Evolutionary conservation across 495 filamentous ascomycete genomes (phyloP), one percentile per base, ranked within the genome.

Genomic region (Penicillium ucsense): DNA sequence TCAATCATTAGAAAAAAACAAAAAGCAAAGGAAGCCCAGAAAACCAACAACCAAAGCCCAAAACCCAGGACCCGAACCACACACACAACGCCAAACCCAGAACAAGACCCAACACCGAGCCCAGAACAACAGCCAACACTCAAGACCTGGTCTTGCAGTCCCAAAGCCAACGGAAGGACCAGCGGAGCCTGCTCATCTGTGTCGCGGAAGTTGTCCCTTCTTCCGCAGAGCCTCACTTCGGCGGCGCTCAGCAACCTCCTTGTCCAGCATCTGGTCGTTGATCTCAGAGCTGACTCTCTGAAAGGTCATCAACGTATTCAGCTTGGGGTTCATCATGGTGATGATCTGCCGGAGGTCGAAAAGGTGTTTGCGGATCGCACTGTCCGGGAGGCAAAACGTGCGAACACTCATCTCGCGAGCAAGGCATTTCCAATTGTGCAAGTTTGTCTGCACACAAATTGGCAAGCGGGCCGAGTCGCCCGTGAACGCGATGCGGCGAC

Each of bases 331-430:
- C 7, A 82, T 67, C 63, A 82, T 70, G 28, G 76, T 71, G 8
- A 81, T 64, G 30, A 81, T 66, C 50, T 70, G 66, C 7, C 71
- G 65, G 41, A 70, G 69, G 38, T 80, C 78, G 32, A 67, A 64
- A 42, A 80, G 52, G 42, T 79, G 72, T 54, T 80, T 79, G 38
- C 70, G 67, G 45, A 82, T 67, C 9, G 68, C 68, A 35, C 63
- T 69, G 51, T 82, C 77, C 0, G 75, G 70, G 29, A 69, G 54
- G 58, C 77, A 81, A 53, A 78, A 78, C 3, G 75, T 80, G 35
- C 78, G 73, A 35, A 77, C 54, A 37, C 65, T 64, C 73, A 81
- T 74, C 30, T 76, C 71, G 35, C 64, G 71, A 33, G 67, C 65
- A 31, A 77, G 57, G 1, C 51, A 54, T 43, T 72, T 75, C 79